Base-by-base conservation (phyloP, 176 grass and related monocot genomes). In the Oryza meridionalis region DNA sequence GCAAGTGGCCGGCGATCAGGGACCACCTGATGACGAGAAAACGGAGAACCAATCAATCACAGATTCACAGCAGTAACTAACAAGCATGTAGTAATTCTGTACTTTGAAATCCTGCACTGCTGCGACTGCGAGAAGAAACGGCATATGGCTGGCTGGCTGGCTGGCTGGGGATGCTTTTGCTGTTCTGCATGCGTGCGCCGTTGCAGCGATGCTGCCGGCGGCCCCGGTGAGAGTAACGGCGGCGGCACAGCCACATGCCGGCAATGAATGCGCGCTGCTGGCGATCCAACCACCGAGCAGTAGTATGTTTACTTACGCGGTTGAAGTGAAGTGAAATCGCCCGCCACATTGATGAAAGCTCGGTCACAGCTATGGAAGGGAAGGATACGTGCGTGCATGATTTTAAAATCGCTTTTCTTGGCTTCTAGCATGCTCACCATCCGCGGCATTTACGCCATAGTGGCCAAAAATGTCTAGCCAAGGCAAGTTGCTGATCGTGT, bases 1-100 rank as follows among this genome's bases (percentile, higher is more conserved):
- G 90, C 22, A 92, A 37, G 63, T 92, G 90, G 0, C 90, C 87
- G 11, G 90, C 90, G 61, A 92, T 92, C 5, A 92, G 83, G 51
- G 90, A 92, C 90, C 90, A 92, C 46, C 90, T 92, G 87, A 35
- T 6, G 29, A 31, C 13, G 21, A 7, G 27, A 17, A 16, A 16
- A 15, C 13, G 33, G 33, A 64, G 50, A 79, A 9, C 43, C 40
- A 24, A 81, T 49, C 17, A 59, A 22, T 62, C 70, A 21, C 5
- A 22, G 59, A 59, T 10, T 62, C 70, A 21, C 5, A 31, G 59
- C 7, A 62, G 21, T 32, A 19, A 45, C 78, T 32, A 19, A 45
- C 78, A 31, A 21, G 62, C 15, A 43, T 43, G 42, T 43, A 81
- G 73, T 21, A 47, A 32, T 8, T 11, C 3, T 29, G 27, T 73